Base-by-base conservation (phyloP, 345 rosid species). In the Alliaria petiolata region DNA sequence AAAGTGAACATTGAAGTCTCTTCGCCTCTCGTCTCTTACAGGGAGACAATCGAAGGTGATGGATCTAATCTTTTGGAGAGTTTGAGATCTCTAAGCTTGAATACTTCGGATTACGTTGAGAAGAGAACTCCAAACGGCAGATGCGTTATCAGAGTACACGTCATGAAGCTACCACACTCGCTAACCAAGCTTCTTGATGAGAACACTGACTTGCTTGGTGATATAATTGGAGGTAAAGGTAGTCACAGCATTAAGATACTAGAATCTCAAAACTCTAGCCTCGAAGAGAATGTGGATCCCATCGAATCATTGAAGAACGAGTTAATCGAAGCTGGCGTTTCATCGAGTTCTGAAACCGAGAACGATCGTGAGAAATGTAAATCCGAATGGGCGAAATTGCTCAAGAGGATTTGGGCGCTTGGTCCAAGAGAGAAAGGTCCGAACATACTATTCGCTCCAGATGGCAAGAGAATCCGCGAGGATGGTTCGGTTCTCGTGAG, bases 351-450 rank as follows among this genome's bases (percentile, higher is more conserved):
- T 71, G 87, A 82, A 69, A 84, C 75, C 36, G 93, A 89, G 62
- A 84, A 82, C 83, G 91, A 86, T 66, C 74, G 69, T 6, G 88
- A 87, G 69, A 89, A 86, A 66, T 84, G 85, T 75, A 85, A 77
- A 83, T 75, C 75, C 7, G 81, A 87, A 76, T 89, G 97, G 97
- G 78, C 80, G 20, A 84, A 89, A 51, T 33, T 89, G 77, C 83
- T 90, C 44, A 79, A 49, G 79, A 86, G 88, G 76, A 90, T 90
- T 13, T 90, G 99, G 97, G 92, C 97, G 31, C 85, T 95, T 63
- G 99, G 96, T 72, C 97, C 99, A 35, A 81, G 93, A 71, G 96
- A 91, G 50, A 83, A 84, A 60, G 99, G 97, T 64, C 95, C 99
- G 14, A 89, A 95, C 76, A 84, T 95, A 54, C 91, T 95, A 69